Percentiles rank a stretch among this genome's conserved stretches.
Evolutionary conservation across 1,139 yeast genomes (phyloP).

Genomic region (Geotrichum restrictum): DNA sequence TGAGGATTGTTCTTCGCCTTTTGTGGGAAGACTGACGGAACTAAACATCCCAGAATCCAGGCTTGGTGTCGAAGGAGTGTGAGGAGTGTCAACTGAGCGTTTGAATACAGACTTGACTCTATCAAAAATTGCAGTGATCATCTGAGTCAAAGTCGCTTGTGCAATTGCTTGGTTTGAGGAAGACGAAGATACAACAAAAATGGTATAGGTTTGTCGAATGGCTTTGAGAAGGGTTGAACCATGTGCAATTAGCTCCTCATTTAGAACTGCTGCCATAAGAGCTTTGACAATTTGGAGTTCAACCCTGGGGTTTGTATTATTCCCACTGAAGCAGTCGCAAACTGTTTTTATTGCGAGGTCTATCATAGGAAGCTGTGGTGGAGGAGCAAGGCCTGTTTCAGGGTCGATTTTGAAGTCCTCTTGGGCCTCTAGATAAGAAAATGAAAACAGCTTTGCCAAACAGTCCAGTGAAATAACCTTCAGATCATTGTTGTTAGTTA

Average conservation of each 20-base stretch:
- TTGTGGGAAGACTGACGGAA: conserved; percentile 2
- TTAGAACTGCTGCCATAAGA: conserved; percentile 77
- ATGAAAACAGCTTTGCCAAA: conserved; percentile 61
- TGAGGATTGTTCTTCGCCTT: not conserved
- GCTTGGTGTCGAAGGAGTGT: conserved; percentile 17
- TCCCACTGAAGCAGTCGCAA: conserved; percentile 83
- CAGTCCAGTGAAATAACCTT: conserved; percentile 61
- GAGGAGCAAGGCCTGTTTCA: conserved; percentile 44
- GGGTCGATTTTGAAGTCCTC: conserved; percentile 33
- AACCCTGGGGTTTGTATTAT: conserved; percentile 81
- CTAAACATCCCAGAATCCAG: conserved; percentile 8
- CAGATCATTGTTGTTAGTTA: conserved; percentile 48
- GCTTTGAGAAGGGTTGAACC: conserved; percentile 88
- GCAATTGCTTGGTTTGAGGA: conserved; percentile 89
- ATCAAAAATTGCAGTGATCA: conserved; percentile 81
- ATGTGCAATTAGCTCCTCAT: conserved; percentile 78
- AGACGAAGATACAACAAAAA: conserved; percentile 77
- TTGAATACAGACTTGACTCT: conserved; percentile 47
- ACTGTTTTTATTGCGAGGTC: conserved; percentile 85
- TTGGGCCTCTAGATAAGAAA: conserved; percentile 54
- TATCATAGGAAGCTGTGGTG: conserved; percentile 58
- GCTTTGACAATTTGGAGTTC: conserved; percentile 93
- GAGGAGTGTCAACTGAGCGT: conserved; percentile 9
- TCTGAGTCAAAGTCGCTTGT: conserved; percentile 90
- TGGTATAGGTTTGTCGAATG: conserved; percentile 86